Evolutionary conservation across 2,329 filamentous ascomycete species (phyloP), one percentile per base, ranked within the genome.

Genomic region (Xylariaceae sp.): DNA sequence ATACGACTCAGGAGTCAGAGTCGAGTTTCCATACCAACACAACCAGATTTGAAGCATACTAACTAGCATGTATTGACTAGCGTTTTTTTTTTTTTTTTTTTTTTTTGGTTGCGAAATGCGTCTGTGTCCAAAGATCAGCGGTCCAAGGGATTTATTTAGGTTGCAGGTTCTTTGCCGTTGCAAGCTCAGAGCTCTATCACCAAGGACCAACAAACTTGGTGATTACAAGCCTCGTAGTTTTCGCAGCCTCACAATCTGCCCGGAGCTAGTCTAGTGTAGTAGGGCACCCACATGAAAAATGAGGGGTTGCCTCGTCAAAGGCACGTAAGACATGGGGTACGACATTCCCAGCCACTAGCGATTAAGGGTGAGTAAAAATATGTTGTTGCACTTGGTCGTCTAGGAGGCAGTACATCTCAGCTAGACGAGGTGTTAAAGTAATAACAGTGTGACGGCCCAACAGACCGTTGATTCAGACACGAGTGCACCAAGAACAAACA

Each of bases 231-330:
- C 16, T 36, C 33, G n/a, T 7, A 26, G 12, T 31, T 39, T 45
- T 41, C 14, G 29, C 33, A 57, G 34, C 46, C 45, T 53, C 44
- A 16, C 9, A 17, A 24, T 36, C 16, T 37, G 28, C 47, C 17
- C 28, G 28, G 28, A 31, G 7, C 6, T 12, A 7, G 28, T 12
- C 28, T 31, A 31, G 7, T 31, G 12, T 12, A 7, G 12, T 31
- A 12, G 12, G 9, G 36, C 49, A 52, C 45, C 53, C 39, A 54
- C 45, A 51, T 23, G 41, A 46, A 45, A 53, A 53, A 43, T 58
- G 59, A 61, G 59, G 59, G 59, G 59, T 53, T 54, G 44, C 40
- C 44, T 46, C 51, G 49, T 29, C 33, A 50, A 61, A 56, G 43
- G 51, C 33, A 56, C 33, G 44, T 56, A 61, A 59, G 59, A 61